These are phyloP conservation scores for Aspergillus bridgeri DNA, from an alignment of 495 filamentous ascomycete genomes.

Conservation along the genomic window DNA sequence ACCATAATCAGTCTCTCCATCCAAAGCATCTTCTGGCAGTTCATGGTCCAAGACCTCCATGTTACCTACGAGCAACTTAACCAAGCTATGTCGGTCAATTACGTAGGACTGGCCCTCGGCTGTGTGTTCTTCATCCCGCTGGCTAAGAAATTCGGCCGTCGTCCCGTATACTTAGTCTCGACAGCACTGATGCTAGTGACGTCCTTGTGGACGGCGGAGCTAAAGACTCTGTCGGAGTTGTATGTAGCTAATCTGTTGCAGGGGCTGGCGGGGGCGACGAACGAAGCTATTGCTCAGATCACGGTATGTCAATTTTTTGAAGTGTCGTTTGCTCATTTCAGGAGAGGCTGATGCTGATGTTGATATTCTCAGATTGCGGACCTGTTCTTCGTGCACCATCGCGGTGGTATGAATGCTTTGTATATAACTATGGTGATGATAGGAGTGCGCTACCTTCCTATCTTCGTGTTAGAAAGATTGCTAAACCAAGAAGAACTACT, in stretches of 20 bases:
- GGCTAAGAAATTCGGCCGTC: conserved; percentile 31
- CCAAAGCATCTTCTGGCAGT: conserved; percentile 35
- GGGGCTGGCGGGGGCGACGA: conserved; percentile 33
- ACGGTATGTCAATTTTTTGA: conserved; percentile 18
- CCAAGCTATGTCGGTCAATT: conserved; percentile 31
- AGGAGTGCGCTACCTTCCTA: conserved; percentile 20
- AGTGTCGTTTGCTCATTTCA: neutral
- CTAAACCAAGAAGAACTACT: conserved; percentile 23
- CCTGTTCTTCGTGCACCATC: conserved; percentile 38
- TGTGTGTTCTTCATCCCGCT: conserved; percentile 35
- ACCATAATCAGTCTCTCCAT: conserved; percentile 23
- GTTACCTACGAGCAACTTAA: conserved; percentile 28
- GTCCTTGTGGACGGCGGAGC: conserved; percentile 25
- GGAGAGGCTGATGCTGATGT: neutral
- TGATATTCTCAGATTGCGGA: conserved; percentile 34
- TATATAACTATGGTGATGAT: conserved; percentile 37
- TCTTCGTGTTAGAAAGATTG: neutral
- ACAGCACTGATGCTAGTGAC: conserved; percentile 30
- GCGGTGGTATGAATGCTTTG: conserved; percentile 34
- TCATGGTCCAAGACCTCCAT: conserved; percentile 30
- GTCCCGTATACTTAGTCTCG: conserved; percentile 34
- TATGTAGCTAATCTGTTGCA: conserved; percentile 30
- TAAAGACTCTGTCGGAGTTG: conserved; percentile 26
- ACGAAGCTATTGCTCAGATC: conserved; percentile 34
- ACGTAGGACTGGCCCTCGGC: conserved; percentile 28